Evolutionary conservation across 768 basidiomycete genomes (phyloP), one percentile per base, ranked within the genome.

Genomic region (Phaffia australis): DNA sequence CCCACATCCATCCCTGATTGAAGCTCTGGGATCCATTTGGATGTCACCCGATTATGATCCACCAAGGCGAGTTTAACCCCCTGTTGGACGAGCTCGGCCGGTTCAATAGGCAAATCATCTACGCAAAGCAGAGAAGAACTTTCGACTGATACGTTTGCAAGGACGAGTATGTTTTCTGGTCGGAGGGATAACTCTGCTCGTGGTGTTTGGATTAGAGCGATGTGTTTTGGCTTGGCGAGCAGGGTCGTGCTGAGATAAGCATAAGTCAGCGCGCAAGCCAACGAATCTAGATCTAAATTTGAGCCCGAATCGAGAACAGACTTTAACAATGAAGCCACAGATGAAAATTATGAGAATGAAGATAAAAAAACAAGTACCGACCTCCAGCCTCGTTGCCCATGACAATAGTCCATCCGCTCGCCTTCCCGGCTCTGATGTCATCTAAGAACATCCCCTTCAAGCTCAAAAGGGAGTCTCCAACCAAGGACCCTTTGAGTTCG

Each of bases 341-440:
- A 42, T 16, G 2, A 62, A 51, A 7, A n/a, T 27, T 30, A n/a
- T 50, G 23, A 49, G 47, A 59, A 42, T 19, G n/a, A 29, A 60
- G 19, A 25, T 54, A 51, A n/a, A 18, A 14, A 42, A 48, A 30
- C 54, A 23, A 50, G 49, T 51, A 71, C 76, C 67, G 23, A 93
- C 94, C 94, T 73, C 93, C 93, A 18, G 94, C 90, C 77, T 98
- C 94, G 75, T 99, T 99, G 0, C 94, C 93, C 85, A 92, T 88
- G 0, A 85, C 87, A 6, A 95, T 80, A 0, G 83, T 86, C 93
- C 92, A 98, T 56, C 84, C 82, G 7, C 74, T 70, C 25, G 0
- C 79, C 50, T 80, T 79, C 0, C 78, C 79, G 1, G 77, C 77
- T 29, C 78, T 73, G 21, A 85, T 71, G 58, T 85, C 87, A 21